These are phyloP conservation scores for Cajanus cajan DNA, from an alignment of 306 rosid species.

Conservation along the genomic window DNA sequence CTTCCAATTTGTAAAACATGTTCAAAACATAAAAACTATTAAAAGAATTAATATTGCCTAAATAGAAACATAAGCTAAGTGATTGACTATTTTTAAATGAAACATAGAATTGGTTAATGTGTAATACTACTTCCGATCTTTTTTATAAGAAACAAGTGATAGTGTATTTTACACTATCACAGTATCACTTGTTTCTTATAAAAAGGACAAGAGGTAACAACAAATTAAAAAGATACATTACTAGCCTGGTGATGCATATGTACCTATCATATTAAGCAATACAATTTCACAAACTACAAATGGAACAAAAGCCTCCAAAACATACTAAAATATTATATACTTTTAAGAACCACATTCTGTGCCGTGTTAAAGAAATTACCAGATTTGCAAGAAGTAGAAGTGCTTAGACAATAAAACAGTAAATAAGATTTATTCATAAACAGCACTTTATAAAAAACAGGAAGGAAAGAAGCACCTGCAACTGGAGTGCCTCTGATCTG, in stretches of 20 bases:
- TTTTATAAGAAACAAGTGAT: too few species aligned
- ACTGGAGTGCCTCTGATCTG: constrained; percentile 90
- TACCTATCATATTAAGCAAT: constrained; percentile 2
- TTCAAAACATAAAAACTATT: constrained; percentile 1
- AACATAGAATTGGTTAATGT: not conserved
- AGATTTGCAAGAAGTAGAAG: not conserved
- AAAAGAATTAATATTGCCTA: constrained; percentile 7
- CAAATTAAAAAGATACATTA: not conserved
- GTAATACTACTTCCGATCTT: too few species aligned
- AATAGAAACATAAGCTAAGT: not conserved
- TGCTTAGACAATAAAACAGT: not conserved
- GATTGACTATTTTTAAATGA: constrained; percentile 10
- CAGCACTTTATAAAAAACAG: not conserved
- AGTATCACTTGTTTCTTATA: too few species aligned
- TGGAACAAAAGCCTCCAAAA: constrained; percentile 15
- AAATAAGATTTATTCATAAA: not conserved
- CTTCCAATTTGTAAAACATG: constrained; percentile 22
- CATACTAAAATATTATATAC: not conserved
- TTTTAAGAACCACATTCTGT: not conserved
- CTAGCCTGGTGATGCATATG: constrained; percentile 6
- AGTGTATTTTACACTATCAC: too few species aligned
- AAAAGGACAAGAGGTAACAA: too few species aligned
- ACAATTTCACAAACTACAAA: constrained; percentile 1
- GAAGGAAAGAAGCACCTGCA: constrained; percentile 63
- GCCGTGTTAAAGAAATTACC: not conserved